Base-by-base conservation (phyloP, 148 eudicot species). In the Rhododendron mucronatum region DNA sequence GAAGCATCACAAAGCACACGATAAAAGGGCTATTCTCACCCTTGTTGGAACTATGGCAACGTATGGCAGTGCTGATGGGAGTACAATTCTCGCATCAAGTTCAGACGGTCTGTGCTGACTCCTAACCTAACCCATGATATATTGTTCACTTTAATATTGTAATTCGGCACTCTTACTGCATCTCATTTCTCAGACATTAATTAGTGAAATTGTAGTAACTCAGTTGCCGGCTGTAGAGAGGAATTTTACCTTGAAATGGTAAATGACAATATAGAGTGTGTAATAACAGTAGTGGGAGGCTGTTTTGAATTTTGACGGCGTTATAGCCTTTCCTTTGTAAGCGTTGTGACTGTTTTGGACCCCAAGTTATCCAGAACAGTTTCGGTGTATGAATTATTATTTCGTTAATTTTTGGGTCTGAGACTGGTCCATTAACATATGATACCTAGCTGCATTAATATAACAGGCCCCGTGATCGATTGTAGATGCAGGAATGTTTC, bases 1-100 rank as follows among this genome's bases (percentile, higher is more conserved):
- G 99, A 91, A 88, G 84, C 95, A 95, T 65, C 96, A 92, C 82
- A 97, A 97, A 89, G 94, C 92, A 83, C 99, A 97, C 84, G 98
- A 94, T 55, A 93, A 94, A 84, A 91, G 87, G 76, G 85, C 87
- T 55, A 94, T 97, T 82, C 85, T 95, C 86, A 93, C 92, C 81
- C 82, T 97, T 30, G 88, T 85, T 73, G 96, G 94, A 61, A 78
- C 98, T 41, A 89, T 81, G 84, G 97, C 99, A 79, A 95, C 89
- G 53, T 94, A 91, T 92, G 99, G 99, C 71, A 93, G 83, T 86
- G 99, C 95, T 87, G 99, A 97, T 93, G 99, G 99, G 48, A 97
- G 99, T 89, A 91, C 98, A 30, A 86, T 97, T 48, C 82, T 97
- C 55, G 98, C 92, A 67, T 94, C 99, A 53, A 93, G 98, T 89